Evolutionary conservation across 2,329 filamentous ascomycete species (phyloP).

Genomic region (Aspergillus phoenicis): DNA sequence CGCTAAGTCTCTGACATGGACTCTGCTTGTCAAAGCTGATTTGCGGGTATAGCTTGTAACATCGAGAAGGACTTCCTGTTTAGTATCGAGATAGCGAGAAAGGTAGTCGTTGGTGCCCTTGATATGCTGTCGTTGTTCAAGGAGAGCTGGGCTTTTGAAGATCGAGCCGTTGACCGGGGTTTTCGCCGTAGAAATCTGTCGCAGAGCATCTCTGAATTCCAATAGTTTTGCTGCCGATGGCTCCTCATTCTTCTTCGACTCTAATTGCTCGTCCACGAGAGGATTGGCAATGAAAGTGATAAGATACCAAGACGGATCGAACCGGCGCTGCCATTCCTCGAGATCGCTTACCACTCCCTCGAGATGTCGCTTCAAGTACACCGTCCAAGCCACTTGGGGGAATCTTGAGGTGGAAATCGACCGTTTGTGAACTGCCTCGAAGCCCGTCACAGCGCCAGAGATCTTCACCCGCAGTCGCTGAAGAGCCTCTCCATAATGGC

Average conservation of each 20-base stretch:
- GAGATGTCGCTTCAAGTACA: neutral
- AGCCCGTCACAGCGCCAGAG: neutral
- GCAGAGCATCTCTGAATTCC: no score
- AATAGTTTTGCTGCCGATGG: no score
- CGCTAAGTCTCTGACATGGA: neutral
- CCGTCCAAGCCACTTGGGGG: neutral
- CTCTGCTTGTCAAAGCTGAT: neutral
- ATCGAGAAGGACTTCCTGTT: neutral
- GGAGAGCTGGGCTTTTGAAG: no score
- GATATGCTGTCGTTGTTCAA: no score
- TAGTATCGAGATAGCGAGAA: no score
- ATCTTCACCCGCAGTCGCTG: no score
- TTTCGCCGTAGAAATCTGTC: no score
- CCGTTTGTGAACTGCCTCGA: neutral
- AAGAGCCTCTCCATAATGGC: no score
- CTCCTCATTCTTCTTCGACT: neutral
- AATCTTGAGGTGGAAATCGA: neutral
- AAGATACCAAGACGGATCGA: conserved; percentile 6
- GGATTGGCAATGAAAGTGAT: neutral
- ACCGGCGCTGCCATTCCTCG: neutral
- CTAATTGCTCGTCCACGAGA: neutral
- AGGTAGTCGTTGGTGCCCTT: no score
- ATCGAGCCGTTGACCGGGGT: no score
- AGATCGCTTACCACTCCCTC: neutral
- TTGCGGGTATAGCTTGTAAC: neutral